Base-by-base conservation (phyloP, 345 rosid genomes). In the Crucihimalaya himalaica region DNA sequence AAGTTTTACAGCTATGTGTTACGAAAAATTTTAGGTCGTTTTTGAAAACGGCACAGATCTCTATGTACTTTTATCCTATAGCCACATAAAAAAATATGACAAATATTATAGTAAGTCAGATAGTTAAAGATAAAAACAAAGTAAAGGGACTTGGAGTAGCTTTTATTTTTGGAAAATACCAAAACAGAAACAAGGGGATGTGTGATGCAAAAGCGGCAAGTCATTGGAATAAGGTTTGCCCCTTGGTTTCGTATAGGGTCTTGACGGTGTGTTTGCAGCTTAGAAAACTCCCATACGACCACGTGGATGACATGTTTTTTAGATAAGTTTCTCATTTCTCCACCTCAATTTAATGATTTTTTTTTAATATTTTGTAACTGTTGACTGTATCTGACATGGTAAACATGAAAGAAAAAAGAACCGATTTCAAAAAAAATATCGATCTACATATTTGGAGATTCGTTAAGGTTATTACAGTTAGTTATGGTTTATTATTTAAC, bases 261-360 rank as follows among this genome's bases (percentile, higher is more conserved):
- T 45, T 20, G 59, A 66, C 72, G 66, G 78, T 48, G 34, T 53
- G n/a, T n/a, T 64, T 73, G 66, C 78, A 57, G 66, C 60, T 48
- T 47, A 29, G 52, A 74, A 47, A 18, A 18, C 72, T 58, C 60
- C 10, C 25, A 66, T 57, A 57, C 67, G 34, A 27, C 78, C 67
- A 74, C 78, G 72, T 74, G 62, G 51, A 27, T 62, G 51, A 19
- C 53, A 51, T 70, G 14, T 46, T 32, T 31, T 20, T 39, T 1
- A 35, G 25, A 35, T 54, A 68, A 69, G 23, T 43, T 55, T 55
- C 54, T 29, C 54, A 13, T 52, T 52, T 14, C 6, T 12, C 8
- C 11, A 29, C 23, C 3, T 54, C 34, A 8, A 5, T 31, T 56
- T 15, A 54, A 25, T 53, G 9, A 43, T 53, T 16, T 18, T 43